phyloP scores from a whole-genome alignment of 1,284 basidiomycete genomes.

The Exsudoporus floridanus region DNA sequence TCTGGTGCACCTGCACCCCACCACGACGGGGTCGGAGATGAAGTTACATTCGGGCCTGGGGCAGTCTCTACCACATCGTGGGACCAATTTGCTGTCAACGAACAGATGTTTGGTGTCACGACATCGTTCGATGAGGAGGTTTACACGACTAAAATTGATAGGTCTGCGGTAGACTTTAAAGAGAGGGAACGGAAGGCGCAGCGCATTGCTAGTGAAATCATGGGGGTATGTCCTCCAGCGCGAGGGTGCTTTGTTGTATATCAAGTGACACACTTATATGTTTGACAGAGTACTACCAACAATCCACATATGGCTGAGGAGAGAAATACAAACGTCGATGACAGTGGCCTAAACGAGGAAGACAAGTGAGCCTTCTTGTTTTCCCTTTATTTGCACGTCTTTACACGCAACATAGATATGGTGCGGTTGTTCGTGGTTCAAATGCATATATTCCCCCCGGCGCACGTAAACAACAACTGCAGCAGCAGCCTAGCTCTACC shows the following conservation, averaged over 20 bases:
- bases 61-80: slow-evolving; percentile 55
- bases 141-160: slow-evolving; percentile 95
- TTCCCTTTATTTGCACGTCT: slow-evolving; percentile 14
- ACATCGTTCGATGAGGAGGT: slow-evolving; percentile 91
- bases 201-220: slow-evolving; percentile 88
- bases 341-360: slow-evolving; percentile 85
- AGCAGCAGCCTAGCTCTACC: slow-evolving; percentile 25
- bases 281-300: slow-evolving; percentile 55
- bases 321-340: slow-evolving; percentile 68
- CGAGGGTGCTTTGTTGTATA: neutral
- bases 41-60: slow-evolving; percentile 65
- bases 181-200: slow-evolving; percentile 88
- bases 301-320: slow-evolving; percentile 94
- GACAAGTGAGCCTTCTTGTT: slow-evolving; percentile 68
- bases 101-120: slow-evolving; percentile 88
- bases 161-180: slow-evolving; percentile 81
- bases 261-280: slow-evolving; percentile 2
- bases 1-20: slow-evolving; percentile 20
- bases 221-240: slow-evolving; percentile 56
- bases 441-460: slow-evolving; percentile 94
- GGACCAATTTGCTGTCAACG: slow-evolving; percentile 98
- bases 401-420: slow-evolving; percentile 60
- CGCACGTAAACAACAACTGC: slow-evolving; percentile 55
- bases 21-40: slow-evolving; percentile 47
- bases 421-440: slow-evolving; percentile 84